Percentiles rank a stretch among this genome's conserved stretches.
phyloP scores from a whole-genome alignment of 2,329 filamentous ascomycete genomes.

The Xylaria polymorpha region DNA sequence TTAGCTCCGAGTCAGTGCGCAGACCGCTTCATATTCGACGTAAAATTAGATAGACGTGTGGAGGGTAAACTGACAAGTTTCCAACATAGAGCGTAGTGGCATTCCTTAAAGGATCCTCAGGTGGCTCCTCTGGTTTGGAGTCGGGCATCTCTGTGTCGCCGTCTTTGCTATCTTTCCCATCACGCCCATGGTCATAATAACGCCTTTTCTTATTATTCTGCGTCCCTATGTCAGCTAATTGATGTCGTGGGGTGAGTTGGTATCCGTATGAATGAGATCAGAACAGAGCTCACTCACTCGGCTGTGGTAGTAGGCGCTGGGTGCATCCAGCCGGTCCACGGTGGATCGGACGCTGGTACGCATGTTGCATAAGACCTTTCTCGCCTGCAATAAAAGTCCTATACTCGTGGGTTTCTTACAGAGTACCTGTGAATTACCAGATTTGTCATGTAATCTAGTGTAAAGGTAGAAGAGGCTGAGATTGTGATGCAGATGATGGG shows the following conservation, averaged over 20 bases:
- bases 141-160: slow-evolving; percentile 61
- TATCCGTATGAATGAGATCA: slow-evolving; percentile 5
- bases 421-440: not conserved
- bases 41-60: not conserved
- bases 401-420: not conserved
- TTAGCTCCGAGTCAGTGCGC: not conserved
- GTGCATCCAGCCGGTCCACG: slow-evolving; percentile 91
- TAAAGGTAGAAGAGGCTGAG: slow-evolving; percentile 19
- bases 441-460: not conserved
- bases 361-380: slow-evolving; percentile 53
- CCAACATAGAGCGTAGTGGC: slow-evolving; percentile 97
- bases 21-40: not conserved
- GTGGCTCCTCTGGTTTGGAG: slow-evolving; percentile 62
- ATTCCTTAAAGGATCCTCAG: slow-evolving; percentile 82
- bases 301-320: slow-evolving; percentile 90
- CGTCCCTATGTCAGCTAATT: slow-evolving; percentile 31
- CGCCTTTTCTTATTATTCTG: slow-evolving; percentile 77
- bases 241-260: not conserved
- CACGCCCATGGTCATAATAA: slow-evolving; percentile 63
- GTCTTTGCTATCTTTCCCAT: slow-evolving; percentile 66
- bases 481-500: slow-evolving; percentile 11
- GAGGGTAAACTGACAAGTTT: slow-evolving; percentile 75
- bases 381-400: not conserved
- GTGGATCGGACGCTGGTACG: slow-evolving; percentile 69
- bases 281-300: slow-evolving; percentile 67